phyloP scores from a whole-genome alignment of 352 stramenopile genomes.

The Aphanomyces euteiches region DNA sequence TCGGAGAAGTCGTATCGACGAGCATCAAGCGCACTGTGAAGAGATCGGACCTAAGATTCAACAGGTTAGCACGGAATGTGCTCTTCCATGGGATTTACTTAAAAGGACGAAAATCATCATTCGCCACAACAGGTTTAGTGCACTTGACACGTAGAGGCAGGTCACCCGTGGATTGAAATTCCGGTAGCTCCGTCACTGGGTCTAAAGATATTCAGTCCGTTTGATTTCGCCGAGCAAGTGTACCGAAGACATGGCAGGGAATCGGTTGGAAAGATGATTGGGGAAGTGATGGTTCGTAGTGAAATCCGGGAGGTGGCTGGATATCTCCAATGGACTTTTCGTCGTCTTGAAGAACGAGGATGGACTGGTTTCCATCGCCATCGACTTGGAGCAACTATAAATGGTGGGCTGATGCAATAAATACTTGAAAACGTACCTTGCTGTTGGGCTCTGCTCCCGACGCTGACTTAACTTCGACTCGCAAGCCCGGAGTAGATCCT shows the following conservation, averaged over 20 bases:
- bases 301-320: neutral
- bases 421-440: neutral
- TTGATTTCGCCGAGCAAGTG: neutral
- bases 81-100: neutral
- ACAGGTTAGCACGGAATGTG: neutral
- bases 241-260: neutral
- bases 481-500: neutral
- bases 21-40: neutral
- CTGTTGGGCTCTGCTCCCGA: conserved; percentile 4
- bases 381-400: conserved; percentile 15
- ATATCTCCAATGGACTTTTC: neutral
- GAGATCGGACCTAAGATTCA: neutral
- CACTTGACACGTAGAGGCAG: conserved; percentile 18
- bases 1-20: conserved; percentile 3
- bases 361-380: neutral
- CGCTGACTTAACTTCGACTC: conserved; percentile 3
- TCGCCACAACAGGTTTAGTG: conserved; percentile 14
- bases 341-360: conserved; percentile 7
- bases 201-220: neutral
- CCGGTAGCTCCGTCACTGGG: neutral
- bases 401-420: neutral
- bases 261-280: too few relatives aligned
- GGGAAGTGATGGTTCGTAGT: too few relatives aligned
- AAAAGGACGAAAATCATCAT: neutral
- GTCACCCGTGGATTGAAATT: conserved; percentile 1